Evolutionary conservation across 148 eudicot genomes (phyloP).

Genomic region (Euryodendron excelsum): DNA sequence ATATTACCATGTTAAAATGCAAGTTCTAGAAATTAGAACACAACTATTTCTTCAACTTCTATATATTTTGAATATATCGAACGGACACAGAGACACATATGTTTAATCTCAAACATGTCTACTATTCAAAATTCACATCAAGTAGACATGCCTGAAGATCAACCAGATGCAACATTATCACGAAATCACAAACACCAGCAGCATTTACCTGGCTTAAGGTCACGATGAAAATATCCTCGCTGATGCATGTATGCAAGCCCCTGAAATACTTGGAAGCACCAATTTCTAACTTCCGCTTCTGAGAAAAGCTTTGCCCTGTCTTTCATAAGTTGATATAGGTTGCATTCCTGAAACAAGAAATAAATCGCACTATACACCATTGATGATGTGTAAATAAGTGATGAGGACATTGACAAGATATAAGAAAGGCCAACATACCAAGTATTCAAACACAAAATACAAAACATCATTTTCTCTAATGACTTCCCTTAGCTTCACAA

Average conservation of each 20-base stretch:
- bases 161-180: neutral
- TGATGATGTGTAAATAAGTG: neutral
- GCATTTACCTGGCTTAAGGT: slow-evolving; percentile 81
- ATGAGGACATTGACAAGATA: neutral
- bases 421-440: slow-evolving; percentile 44
- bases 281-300: slow-evolving; percentile 79
- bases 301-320: slow-evolving; percentile 65
- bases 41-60: neutral
- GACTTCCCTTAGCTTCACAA: slow-evolving; percentile 95
- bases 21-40: neutral
- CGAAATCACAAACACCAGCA: neutral
- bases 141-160: neutral
- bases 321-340: slow-evolving; percentile 81
- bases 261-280: slow-evolving; percentile 97
- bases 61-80: neutral
- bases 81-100: neutral
- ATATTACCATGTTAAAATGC: too few species aligned
- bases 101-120: neutral
- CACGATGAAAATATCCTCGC: slow-evolving; percentile 95
- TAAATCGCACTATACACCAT: neutral
- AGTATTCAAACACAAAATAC: slow-evolving; percentile 90
- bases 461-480: slow-evolving; percentile 75
- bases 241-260: slow-evolving; percentile 96
- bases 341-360: slow-evolving; percentile 58
- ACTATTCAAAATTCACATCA: neutral